phyloP scores from a whole-genome alignment of 768 basidiomycete species.

The Trametes cubensis region DNA sequence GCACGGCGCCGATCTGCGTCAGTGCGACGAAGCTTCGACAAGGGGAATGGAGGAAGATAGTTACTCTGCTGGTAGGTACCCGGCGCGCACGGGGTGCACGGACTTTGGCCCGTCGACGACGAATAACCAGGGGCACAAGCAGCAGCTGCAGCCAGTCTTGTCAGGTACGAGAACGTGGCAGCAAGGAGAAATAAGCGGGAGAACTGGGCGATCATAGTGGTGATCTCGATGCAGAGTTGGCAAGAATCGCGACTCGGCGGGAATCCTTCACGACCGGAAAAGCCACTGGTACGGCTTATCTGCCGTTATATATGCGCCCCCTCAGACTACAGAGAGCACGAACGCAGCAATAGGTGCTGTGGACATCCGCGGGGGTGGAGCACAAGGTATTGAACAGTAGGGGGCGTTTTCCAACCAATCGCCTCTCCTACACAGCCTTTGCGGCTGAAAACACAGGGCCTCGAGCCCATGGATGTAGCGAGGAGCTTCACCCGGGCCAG shows the following conservation, averaged over 20 bases:
- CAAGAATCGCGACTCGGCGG: not conserved
- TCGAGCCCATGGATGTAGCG: not conserved
- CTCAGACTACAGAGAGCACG: too few relatives aligned
- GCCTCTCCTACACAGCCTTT: too few relatives aligned
- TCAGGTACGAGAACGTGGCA: not conserved
- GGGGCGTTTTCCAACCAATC: too few relatives aligned
- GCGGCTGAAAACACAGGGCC: not conserved
- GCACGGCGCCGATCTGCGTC: not conserved
- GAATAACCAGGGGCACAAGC: constrained; percentile 22
- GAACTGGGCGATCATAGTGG: not conserved
- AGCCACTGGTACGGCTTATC: not conserved
- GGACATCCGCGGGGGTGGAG: too few relatives aligned
- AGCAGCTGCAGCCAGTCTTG: not conserved
- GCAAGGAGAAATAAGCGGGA: not conserved
- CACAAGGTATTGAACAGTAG: not conserved
- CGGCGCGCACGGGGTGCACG: constrained; percentile 12
- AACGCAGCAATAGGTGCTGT: too few relatives aligned
- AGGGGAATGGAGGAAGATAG: not conserved
- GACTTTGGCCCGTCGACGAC: constrained; percentile 16
- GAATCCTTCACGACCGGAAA: not conserved
- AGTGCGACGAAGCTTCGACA: not conserved
- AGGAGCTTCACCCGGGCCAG: not conserved
- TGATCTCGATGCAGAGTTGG: not conserved
- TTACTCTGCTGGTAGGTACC: constrained; percentile 18
- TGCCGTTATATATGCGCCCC: too few relatives aligned